Percentiles rank a stretch among this genome's conserved stretches.
These are phyloP conservation scores for Jackrogersella multiformis DNA, from an alignment of 495 filamentous ascomycete species.

Conservation along the genomic window DNA sequence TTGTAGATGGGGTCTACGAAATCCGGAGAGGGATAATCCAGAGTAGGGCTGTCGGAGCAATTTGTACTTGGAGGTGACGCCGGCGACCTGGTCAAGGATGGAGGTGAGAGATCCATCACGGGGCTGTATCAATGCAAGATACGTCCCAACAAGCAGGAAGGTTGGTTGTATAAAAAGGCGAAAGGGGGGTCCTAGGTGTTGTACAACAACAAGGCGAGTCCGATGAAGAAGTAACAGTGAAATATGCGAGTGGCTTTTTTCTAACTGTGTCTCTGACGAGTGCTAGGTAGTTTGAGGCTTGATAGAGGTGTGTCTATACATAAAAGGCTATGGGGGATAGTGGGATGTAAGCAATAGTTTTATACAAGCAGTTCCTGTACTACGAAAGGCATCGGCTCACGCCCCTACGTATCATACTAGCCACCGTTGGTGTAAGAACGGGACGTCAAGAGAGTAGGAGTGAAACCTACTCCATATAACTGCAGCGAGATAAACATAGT, in stretches of 20 bases:
- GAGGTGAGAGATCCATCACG: constrained; percentile 60
- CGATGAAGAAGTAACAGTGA: constrained; percentile 11
- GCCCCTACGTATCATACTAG: constrained; percentile 33
- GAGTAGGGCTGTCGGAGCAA: constrained; percentile 58
- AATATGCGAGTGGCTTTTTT: constrained; percentile 25
- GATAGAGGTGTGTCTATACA: constrained; percentile 39
- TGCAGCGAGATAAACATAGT: constrained; percentile 44
- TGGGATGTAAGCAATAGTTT: constrained; percentile 44
- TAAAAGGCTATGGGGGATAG: constrained; percentile 28
- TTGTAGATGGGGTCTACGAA: constrained; percentile 59
- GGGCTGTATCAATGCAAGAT: constrained; percentile 40
- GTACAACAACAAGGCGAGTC: constrained; percentile 31
- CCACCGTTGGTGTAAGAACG: constrained; percentile 32
- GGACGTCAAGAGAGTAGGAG: constrained; percentile 28
- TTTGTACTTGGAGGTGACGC: constrained; percentile 58
- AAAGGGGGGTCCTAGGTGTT: constrained; percentile 22
- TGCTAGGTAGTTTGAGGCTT: constrained; percentile 30
- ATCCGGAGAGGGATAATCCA: constrained; percentile 57
- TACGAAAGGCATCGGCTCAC: constrained; percentile 26
- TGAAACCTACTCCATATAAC: constrained; percentile 43
- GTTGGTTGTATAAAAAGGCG: constrained; percentile 36
- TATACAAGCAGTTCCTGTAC: constrained; percentile 26
- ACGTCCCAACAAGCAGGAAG: constrained; percentile 33
- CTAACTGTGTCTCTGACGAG: constrained; percentile 28
- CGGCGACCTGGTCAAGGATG: constrained; percentile 58